phyloP scores from a whole-genome alignment of 2,329 filamentous ascomycete genomes.

The Zarea fungicola region DNA sequence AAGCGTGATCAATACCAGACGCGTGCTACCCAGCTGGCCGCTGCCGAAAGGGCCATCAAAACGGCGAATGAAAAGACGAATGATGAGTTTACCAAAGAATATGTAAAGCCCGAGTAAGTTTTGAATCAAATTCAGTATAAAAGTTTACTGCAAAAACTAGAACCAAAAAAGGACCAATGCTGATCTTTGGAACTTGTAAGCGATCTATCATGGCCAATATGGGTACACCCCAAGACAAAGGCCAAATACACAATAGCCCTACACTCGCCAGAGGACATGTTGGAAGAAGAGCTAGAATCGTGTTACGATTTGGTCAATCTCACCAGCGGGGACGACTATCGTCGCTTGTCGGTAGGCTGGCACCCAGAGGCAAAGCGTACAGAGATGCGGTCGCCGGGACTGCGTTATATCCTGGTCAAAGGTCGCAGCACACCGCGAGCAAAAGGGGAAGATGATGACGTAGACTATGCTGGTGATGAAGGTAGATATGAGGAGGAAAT shows the following conservation, averaged over 20 bases:
- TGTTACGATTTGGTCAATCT: slow-evolving; percentile 55
- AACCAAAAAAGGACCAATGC: too few species aligned
- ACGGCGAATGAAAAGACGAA: slow-evolving; percentile 43
- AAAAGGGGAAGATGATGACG: slow-evolving; percentile 20
- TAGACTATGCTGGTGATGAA: not conserved
- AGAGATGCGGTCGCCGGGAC: slow-evolving; percentile 64
- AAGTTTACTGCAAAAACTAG: not conserved
- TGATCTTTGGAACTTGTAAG: not conserved
- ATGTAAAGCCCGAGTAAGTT: slow-evolving; percentile 41
- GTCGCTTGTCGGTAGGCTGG: slow-evolving; percentile 59
- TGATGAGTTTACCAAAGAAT: slow-evolving; percentile 42
- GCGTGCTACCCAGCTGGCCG: slow-evolving; percentile 10
- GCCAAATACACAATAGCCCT: slow-evolving; percentile 40
- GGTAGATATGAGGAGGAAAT: slow-evolving; percentile 24
- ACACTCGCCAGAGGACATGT: slow-evolving; percentile 33
- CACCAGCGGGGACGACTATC: slow-evolving; percentile 62
- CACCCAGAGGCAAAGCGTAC: slow-evolving; percentile 51
- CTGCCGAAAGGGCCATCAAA: slow-evolving; percentile 36
- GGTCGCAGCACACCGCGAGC: slow-evolving; percentile 16
- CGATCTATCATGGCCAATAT: slow-evolving; percentile 30
- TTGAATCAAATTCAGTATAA: not conserved
- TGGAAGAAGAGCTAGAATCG: slow-evolving; percentile 39
- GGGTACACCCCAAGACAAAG: slow-evolving; percentile 46
- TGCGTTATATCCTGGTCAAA: slow-evolving; percentile 68
- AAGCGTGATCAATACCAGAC: not conserved